These are phyloP conservation scores for Podospora appendiculata DNA, from an alignment of 495 filamentous ascomycete genomes.

Conservation along the genomic window DNA sequence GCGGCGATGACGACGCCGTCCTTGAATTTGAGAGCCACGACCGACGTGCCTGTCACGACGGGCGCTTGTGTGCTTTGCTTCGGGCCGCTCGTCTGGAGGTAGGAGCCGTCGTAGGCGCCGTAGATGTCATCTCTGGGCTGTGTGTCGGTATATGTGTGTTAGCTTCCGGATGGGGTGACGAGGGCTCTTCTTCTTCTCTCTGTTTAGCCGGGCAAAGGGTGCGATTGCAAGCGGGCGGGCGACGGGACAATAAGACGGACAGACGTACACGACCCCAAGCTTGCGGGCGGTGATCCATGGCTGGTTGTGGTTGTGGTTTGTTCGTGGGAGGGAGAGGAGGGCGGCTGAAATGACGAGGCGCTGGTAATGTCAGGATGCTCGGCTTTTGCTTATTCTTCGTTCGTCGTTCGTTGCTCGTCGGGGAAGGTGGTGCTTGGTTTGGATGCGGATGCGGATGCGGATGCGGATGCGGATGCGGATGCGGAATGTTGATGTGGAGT, in stretches of 20 bases:
- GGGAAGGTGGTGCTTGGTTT: constrained; percentile 3
- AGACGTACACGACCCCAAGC: constrained; percentile 84
- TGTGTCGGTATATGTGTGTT: background rate
- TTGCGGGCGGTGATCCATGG: constrained; percentile 93
- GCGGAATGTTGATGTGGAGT: constrained; percentile 1
- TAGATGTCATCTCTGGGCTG: constrained; percentile 95
- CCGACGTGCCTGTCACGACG: constrained; percentile 92
- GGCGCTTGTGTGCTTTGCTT: constrained; percentile 84
- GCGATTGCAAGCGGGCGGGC: constrained; percentile 4
- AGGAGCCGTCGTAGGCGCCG: constrained; percentile 81
- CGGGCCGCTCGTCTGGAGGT: constrained; percentile 60
- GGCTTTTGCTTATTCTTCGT: no score
- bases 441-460: no score
- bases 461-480: no score
- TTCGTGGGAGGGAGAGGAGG: background rate
- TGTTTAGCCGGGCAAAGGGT: background rate
- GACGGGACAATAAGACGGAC: background rate
- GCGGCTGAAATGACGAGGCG: background rate
- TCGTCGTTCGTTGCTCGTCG: no score
- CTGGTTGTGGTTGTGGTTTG: background rate
- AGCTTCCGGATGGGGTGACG: background rate
- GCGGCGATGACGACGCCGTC: constrained; percentile 94
- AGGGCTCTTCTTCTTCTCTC: no score
- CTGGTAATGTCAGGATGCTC: background rate
- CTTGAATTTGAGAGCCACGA: constrained; percentile 88